phyloP scores from a whole-genome alignment of 148 eudicot species.

The Pouteria glomerata region DNA sequence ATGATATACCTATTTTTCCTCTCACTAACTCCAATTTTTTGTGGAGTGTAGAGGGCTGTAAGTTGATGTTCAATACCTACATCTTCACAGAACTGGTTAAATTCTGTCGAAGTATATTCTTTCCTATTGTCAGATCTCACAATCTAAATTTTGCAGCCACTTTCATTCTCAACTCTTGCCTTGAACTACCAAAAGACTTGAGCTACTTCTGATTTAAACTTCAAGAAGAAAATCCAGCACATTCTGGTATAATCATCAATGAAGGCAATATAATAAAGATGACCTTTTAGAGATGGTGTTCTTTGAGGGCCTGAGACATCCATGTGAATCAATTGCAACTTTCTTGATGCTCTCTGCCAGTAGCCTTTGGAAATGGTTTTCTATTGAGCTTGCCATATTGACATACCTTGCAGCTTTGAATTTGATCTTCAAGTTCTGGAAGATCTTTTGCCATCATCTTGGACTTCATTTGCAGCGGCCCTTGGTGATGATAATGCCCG shows the following conservation, averaged over 20 bases:
- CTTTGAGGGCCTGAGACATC: slow-evolving; percentile 12
- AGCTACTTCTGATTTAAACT: no score
- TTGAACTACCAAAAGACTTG: background rate
- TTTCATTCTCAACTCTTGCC: no score
- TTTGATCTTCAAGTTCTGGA: no score
- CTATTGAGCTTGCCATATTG: slow-evolving; percentile 2
- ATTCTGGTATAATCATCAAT: slow-evolving; percentile 9
- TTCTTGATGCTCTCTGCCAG: slow-evolving; percentile 2
- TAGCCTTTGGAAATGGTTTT: slow-evolving; percentile 12
- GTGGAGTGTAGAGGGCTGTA: background rate
- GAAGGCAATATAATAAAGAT: background rate
- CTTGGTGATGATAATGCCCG: slow-evolving; percentile 10
- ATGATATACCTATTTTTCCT: slow-evolving; percentile 3
- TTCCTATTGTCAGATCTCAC: no score
- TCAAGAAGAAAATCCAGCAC: no score
- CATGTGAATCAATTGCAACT: slow-evolving; percentile 12
- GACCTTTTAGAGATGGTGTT: background rate
- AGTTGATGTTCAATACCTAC: background rate
- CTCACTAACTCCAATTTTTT: slow-evolving; percentile 14
- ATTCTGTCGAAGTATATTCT: background rate
- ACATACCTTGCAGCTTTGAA: background rate
- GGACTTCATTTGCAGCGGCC: background rate
- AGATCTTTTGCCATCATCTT: background rate
- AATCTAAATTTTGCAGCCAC: no score
- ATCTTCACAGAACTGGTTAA: no score